Conservation (phyloP, 164 flowering plant species). For the Tetracentron sinense region DNA sequence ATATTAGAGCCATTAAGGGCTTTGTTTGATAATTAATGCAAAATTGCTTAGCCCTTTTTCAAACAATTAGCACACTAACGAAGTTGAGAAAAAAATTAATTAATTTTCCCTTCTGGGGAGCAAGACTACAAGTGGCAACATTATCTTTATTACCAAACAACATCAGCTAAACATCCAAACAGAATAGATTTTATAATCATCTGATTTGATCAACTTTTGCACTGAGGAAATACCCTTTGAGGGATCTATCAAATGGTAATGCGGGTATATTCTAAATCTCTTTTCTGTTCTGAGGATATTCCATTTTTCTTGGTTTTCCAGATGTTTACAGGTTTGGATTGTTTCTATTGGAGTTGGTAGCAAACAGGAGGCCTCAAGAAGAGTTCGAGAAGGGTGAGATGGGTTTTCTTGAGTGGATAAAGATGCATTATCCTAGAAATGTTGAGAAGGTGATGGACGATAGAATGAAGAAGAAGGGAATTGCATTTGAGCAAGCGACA, state of each 20-base stretch:
- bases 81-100: too few relatives aligned
- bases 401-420: conserved; percentile 36
- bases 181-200: too few relatives aligned
- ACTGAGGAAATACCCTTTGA: too few relatives aligned
- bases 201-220: too few relatives aligned
- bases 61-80: too few relatives aligned
- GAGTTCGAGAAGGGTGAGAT: conserved; percentile 33
- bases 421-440: conserved; percentile 35
- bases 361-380: conserved; percentile 29
- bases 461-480: conserved; percentile 29
- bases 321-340: conserved; percentile 43
- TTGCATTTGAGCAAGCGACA: conserved; percentile 30
- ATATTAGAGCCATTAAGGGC: neutral
- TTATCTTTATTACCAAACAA: too few relatives aligned
- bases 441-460: conserved; percentile 37
- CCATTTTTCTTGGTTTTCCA: conserved; percentile 14
- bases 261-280: neutral
- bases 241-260: too few relatives aligned
- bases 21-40: too few relatives aligned
- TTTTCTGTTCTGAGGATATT: neutral
- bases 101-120: too few relatives aligned
- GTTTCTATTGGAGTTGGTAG: conserved; percentile 44
- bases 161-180: too few relatives aligned
- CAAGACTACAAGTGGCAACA: too few relatives aligned
- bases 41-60: too few relatives aligned